phyloP scores from a whole-genome alignment of 805 yeast genomes.

The Kazachstania bromeliacearum region DNA sequence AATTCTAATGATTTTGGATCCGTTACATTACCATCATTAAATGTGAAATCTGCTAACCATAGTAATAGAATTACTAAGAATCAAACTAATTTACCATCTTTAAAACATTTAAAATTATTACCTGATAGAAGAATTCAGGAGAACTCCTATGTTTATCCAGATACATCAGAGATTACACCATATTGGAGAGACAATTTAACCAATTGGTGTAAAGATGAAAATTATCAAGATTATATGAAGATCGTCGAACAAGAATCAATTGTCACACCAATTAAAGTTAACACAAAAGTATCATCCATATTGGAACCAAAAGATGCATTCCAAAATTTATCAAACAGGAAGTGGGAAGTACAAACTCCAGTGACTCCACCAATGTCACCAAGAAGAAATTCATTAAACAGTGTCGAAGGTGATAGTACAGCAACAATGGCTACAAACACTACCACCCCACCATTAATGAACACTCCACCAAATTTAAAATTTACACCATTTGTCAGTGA shows the following conservation, averaged over 20 bases:
- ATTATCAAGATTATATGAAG: conserved; percentile 24
- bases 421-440: background rate
- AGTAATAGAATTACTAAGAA: too few relatives aligned
- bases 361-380: conserved; percentile 28
- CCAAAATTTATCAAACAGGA: conserved; percentile 13
- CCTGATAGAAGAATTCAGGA: conserved; percentile 26
- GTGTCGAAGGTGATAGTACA: background rate
- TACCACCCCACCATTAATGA: background rate
- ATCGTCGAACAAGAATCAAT: conserved; percentile 8
- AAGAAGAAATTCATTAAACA: background rate
- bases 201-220: conserved; percentile 28
- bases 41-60: background rate
- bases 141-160: conserved; percentile 27
- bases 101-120: conserved; percentile 25
- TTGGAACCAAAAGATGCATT: conserved; percentile 25
- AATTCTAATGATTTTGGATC: background rate
- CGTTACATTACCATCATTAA: background rate
- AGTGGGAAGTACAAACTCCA: conserved; percentile 11
- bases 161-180: conserved; percentile 27
- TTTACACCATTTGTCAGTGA: conserved; percentile 13
- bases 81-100: conserved; percentile 24
- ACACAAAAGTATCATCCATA: conserved; percentile 17
- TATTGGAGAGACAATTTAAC: conserved; percentile 26
- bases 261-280: background rate
- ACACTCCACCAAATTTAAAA: conserved; percentile 1